Percentiles rank a stretch among this genome's conserved stretches.
These are phyloP conservation scores for Apiospora hydei DNA, from an alignment of 2,329 filamentous ascomycete genomes.

Conservation along the genomic window DNA sequence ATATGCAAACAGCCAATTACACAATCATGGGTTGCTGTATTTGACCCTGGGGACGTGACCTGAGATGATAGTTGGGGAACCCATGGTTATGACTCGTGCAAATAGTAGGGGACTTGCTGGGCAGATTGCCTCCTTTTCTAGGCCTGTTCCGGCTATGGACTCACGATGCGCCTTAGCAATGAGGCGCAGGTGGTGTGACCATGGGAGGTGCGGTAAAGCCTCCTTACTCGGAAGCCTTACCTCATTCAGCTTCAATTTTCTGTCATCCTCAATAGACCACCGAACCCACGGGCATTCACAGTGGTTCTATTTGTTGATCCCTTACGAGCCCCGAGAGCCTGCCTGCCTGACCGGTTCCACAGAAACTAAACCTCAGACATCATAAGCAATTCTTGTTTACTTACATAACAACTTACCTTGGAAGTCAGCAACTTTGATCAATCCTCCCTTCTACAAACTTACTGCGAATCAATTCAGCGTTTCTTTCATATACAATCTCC, in stretches of 20 bases:
- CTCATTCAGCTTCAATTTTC: slow-evolving; percentile 1
- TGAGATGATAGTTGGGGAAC: background rate
- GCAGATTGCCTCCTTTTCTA: background rate
- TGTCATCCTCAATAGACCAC: background rate
- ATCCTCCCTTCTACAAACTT: background rate
- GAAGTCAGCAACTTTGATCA: background rate
- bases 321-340: background rate
- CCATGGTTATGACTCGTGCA: background rate
- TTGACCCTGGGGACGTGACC: background rate
- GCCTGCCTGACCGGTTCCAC: slow-evolving; percentile 1
- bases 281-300: background rate
- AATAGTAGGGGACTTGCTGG: background rate
- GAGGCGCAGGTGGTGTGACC: slow-evolving; percentile 11
- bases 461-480: background rate
- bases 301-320: background rate
- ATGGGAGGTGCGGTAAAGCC: background rate
- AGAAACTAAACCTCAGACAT: slow-evolving; percentile 1
- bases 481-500: background rate
- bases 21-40: background rate
- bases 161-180: background rate
- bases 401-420: background rate
- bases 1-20: background rate
- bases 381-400: background rate
- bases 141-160: background rate
- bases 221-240: background rate